Base-by-base conservation (phyloP, 192 early-diverging fungal species). In the Coemansia sp. region DNA sequence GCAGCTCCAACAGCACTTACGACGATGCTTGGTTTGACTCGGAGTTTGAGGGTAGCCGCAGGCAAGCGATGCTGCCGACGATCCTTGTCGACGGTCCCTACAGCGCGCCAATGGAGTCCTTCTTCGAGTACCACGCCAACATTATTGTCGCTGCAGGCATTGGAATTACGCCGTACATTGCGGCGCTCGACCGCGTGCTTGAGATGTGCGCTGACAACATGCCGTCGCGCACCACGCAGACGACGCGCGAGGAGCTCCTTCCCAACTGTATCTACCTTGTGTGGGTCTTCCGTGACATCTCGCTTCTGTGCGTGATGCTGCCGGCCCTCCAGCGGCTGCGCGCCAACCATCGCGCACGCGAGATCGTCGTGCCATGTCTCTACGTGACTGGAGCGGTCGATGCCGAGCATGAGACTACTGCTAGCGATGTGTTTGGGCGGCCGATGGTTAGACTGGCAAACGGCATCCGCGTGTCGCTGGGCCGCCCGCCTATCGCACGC, bases 141-240 rank as follows among this genome's bases (percentile, higher is more conserved):
- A 85, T 92, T 23, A 70, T 91, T 32, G 82, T 94, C 28, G 92
- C 90, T 8, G 92, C 92, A 3, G 92, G 92, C 72, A 94, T 94
- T 47, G 92, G 92, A 8, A 91, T 94, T 26, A 94, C 92, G 7
- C 92, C 92, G 6, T 91, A 82, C 63, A 82, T 82, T 42, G 64
- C 80, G 0, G 80, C 80, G 23, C 68, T 82, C 50, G 80, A 77
- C 42, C 75, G 63, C 21, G 80, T 82, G 10, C 59, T 82, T 1
- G 72, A 75, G 53, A 72, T 74, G 65, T 82, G 80, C 37, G 63
- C 62, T 26, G 58, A 67, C 66, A 63, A 63, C 32, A 82, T 77
- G 6, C 80, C 80, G 1, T 47, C 64, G 37, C 80, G 80, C 58
- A 82, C 75, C 26, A 72, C 57, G 16, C 80, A 82, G 52, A 66